phyloP scores from a whole-genome alignment of 2,329 filamentous ascomycete species.

The Fusarium miscanthi region DNA sequence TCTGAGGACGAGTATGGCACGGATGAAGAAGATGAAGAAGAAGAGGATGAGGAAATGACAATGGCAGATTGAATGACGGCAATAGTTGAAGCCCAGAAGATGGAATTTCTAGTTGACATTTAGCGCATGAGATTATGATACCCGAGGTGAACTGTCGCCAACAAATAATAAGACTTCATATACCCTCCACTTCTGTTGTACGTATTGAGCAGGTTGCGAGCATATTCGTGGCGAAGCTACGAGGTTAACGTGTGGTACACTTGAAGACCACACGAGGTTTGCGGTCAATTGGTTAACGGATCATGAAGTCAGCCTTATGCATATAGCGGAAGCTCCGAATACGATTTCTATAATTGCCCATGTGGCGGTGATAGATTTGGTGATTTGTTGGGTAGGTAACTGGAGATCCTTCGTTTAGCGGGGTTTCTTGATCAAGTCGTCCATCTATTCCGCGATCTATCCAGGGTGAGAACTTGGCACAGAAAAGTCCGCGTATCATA shows the following conservation, averaged over 20 bases:
- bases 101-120: conserved; percentile 2
- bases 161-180: conserved; percentile 13
- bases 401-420: neutral
- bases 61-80: conserved; percentile 35
- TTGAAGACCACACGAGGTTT: conserved; percentile 20
- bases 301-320: neutral
- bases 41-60: conserved; percentile 45
- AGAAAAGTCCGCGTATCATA: neutral
- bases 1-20: conserved; percentile 44
- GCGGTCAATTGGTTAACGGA: conserved; percentile 22
- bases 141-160: conserved; percentile 33
- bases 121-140: conserved; percentile 39
- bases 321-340: neutral
- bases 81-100: neutral
- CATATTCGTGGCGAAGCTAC: conserved; percentile 3
- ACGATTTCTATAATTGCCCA: neutral
- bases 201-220: neutral
- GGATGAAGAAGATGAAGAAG: conserved; percentile 45
- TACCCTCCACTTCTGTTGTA: neutral
- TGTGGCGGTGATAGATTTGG: neutral
- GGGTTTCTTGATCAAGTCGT: neutral
- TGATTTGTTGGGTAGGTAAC: neutral
- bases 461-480: neutral
- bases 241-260: conserved; percentile 6
- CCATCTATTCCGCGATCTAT: neutral